These are phyloP conservation scores for Sclerotinia nivalis DNA, from an alignment of 2,329 filamentous ascomycete species.

Conservation along the genomic window DNA sequence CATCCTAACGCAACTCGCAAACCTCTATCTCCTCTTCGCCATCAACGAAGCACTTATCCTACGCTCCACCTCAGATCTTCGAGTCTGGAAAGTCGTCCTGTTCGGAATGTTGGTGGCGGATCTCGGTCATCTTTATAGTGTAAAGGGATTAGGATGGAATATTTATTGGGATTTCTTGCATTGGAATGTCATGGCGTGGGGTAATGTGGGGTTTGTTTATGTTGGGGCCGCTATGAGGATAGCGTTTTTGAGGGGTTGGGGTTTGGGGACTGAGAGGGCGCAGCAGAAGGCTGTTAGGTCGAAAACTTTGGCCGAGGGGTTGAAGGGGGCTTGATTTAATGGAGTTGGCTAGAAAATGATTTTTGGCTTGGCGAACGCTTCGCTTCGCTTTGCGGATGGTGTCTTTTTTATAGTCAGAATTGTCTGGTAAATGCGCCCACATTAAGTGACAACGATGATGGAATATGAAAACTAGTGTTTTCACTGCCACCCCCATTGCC, in stretches of 20 bases:
- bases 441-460: too few relatives aligned
- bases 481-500: too few relatives aligned
- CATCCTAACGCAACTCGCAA: slow-evolving; percentile 72
- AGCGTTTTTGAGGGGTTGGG: slow-evolving; percentile 60
- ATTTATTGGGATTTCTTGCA: slow-evolving; percentile 58
- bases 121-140: slow-evolving; percentile 70
- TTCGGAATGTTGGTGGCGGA: slow-evolving; percentile 72
- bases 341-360: background rate
- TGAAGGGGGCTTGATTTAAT: background rate
- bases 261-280: slow-evolving; percentile 43
- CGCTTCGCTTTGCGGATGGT: too few relatives aligned
- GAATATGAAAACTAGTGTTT: too few relatives aligned
- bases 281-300: background rate
- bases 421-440: too few relatives aligned
- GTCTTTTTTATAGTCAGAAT: too few relatives aligned
- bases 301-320: background rate
- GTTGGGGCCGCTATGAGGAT: slow-evolving; percentile 60
- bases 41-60: slow-evolving; percentile 77
- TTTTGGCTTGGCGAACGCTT: background rate
- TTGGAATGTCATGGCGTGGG: slow-evolving; percentile 70
- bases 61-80: slow-evolving; percentile 64
- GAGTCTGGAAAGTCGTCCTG: slow-evolving; percentile 70
- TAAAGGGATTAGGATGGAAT: slow-evolving; percentile 56
- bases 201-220: slow-evolving; percentile 71
- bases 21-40: slow-evolving; percentile 75